Percentiles rank a stretch among this genome's conserved stretches.
Conservation (phyloP, 2,329 filamentous ascomycete species). For the Aschersonia sp. region DNA sequence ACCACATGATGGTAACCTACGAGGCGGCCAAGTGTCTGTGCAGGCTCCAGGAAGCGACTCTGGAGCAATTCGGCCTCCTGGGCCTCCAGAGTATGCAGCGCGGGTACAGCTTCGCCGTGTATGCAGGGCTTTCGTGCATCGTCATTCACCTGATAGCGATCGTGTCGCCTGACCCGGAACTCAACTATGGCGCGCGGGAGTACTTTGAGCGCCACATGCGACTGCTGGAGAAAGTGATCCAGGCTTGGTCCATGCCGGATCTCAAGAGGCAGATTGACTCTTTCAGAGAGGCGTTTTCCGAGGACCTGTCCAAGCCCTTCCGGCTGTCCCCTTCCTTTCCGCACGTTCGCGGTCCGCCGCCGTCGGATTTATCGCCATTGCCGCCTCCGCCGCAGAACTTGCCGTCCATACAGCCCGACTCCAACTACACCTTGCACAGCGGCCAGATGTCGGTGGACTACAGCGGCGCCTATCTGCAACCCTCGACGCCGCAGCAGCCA, state of each 20-base stretch:
- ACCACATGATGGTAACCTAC: conserved; percentile 77
- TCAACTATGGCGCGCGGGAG: conserved; percentile 70
- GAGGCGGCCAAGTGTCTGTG: conserved; percentile 73
- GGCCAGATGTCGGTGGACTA: neutral
- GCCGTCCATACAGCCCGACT: conserved; percentile 15
- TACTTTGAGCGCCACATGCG: conserved; percentile 92
- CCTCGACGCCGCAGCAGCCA: conserved; percentile 21
- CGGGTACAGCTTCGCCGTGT: conserved; percentile 92
- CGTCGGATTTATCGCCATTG: conserved; percentile 47
- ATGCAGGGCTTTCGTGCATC: conserved; percentile 76
- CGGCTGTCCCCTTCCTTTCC: conserved; percentile 79
- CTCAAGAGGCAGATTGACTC: conserved; percentile 82
- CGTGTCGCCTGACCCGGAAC: conserved; percentile 78
- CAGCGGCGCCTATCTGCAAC: neutral
- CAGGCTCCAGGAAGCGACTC: conserved; percentile 68
- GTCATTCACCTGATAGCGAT: conserved; percentile 90
- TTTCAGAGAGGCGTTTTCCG: conserved; percentile 80
- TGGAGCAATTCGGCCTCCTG: conserved; percentile 60
- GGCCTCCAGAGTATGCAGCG: conserved; percentile 84
- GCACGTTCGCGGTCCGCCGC: conserved; percentile 50
- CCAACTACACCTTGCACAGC: neutral
- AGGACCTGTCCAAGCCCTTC: conserved; percentile 71
- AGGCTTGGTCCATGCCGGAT: conserved; percentile 75
- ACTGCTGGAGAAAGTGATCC: conserved; percentile 72
- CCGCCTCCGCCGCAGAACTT: conserved; percentile 34